Conservation (phyloP, 805 yeast genomes). For the Candida mattraensis region DNA sequence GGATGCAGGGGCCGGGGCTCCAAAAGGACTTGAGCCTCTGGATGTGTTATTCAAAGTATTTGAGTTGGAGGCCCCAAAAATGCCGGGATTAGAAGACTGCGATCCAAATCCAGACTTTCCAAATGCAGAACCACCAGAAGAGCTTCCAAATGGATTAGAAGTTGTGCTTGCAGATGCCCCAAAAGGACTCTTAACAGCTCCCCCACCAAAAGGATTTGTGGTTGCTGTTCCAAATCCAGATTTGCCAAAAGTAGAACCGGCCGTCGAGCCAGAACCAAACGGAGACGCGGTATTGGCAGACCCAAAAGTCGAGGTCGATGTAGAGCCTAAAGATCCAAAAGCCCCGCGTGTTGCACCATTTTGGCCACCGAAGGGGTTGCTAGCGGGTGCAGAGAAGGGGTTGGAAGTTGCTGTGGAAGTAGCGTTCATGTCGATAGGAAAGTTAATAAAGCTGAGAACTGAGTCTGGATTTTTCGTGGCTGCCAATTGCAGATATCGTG, state of each 20-base stretch:
- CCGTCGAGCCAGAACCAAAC: conserved; percentile 4
- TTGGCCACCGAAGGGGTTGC: conserved; percentile 1
- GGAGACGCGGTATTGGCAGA: conserved; percentile 2
- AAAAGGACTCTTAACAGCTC: neutral
- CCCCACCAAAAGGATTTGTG: conserved; percentile 4
- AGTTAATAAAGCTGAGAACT: conserved; percentile 34
- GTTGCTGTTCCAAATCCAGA: conserved; percentile 3
- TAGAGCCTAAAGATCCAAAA: neutral
- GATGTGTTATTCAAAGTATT: too few relatives aligned
- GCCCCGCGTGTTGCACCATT: neutral
- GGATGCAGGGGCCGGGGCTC: conserved; percentile 7
- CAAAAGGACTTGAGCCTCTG: conserved; percentile 30
- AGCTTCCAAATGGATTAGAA: conserved; percentile 13
- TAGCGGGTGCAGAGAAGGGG: neutral
- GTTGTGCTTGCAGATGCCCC: conserved; percentile 8
- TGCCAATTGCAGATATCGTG: conserved; percentile 53
- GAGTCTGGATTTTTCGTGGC: conserved; percentile 31
- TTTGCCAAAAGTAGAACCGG: conserved; percentile 8
- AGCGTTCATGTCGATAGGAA: conserved; percentile 28
- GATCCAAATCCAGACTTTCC: conserved; percentile 20
- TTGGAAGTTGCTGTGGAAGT: neutral
- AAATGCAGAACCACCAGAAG: conserved; percentile 11
- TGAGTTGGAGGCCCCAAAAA: conserved; percentile 5
- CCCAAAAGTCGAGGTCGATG: conserved; percentile 3
- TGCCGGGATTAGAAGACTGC: conserved; percentile 7